Conservation (phyloP, 2,329 filamentous ascomycete species). For the Endothia cerciana region DNA sequence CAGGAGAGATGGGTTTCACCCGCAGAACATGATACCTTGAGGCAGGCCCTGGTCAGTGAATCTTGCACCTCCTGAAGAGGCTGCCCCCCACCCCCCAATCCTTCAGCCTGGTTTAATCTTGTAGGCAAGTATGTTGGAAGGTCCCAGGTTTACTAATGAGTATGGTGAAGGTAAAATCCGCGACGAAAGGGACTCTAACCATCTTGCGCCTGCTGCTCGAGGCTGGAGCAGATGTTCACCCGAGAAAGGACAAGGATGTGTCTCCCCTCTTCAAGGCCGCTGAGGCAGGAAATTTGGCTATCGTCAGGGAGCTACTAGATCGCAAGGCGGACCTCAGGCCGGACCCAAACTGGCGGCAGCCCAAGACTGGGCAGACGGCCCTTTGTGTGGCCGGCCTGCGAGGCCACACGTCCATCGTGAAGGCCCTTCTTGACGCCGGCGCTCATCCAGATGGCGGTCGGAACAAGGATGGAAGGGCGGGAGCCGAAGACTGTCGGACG, state of each 20-base stretch:
- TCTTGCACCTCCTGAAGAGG: neutral
- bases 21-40: conserved; percentile 42
- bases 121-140: neutral
- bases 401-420: conserved; percentile 40
- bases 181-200: conserved; percentile 41
- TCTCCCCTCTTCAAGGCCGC: conserved; percentile 45
- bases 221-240: conserved; percentile 43
- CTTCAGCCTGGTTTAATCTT: too few relatives aligned
- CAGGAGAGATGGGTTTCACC: conserved; percentile 41
- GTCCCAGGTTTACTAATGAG: neutral
- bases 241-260: conserved; percentile 40
- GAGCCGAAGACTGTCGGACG: conserved; percentile 47
- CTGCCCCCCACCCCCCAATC: too few relatives aligned
- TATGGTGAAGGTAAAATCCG: conserved; percentile 35
- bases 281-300: conserved; percentile 41
- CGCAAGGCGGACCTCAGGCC: conserved; percentile 40
- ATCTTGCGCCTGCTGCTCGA: conserved; percentile 44
- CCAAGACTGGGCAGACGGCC: conserved; percentile 38
- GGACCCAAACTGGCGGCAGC: conserved; percentile 38
- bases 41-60: conserved; percentile 40
- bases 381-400: conserved; percentile 42
- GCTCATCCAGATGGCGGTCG: conserved; percentile 40
- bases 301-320: conserved; percentile 41
- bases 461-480: conserved; percentile 49
- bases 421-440: conserved; percentile 38